Base-by-base conservation (phyloP, 768 basidiomycete species). In the Mycena haematopus region DNA sequence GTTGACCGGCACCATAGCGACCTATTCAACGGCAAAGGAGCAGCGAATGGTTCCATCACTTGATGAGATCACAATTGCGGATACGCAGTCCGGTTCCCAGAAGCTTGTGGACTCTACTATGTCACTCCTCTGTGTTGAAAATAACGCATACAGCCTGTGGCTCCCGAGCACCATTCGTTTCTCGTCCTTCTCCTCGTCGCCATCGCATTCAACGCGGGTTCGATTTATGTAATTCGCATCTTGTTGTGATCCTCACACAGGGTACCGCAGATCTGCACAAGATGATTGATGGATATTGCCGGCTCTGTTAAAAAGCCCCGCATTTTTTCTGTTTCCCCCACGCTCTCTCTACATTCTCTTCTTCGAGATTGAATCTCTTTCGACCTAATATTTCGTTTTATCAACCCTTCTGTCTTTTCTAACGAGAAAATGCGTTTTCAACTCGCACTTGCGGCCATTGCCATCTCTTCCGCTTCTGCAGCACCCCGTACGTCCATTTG, bases 401-500 rank as follows among this genome's bases (percentile, higher is more conserved):
- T 11, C 22, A 8, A 56, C 55, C 22, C 49, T 36, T 21, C 55
- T 19, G 27, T 31, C 29, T 25, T 45, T 54, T 22, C 29, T 52
- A 15, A 22, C 25, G 19, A 36, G 44, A 62, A 56, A 19, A 65
- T 67, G 65, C 65, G 62, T 60, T 67, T 67, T 58, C 65, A 63
- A 60, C 17, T 67, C 21, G 57, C 47, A 25, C 17, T 60, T 25
- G 52, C 25, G 1, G 61, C 62, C 22, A 45, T 57, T 51, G 58
- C 60, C 29, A n/a, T 63, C 52, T 44, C 65, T 7, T 58, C 38
- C 22, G 58, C 44, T 15, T 60, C 58, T 57, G 62, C 65, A 3
- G 0, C 17, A 8, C 65, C 61, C 25, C 36, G 65, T 67, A 10
- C 19, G 33, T 54, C 35, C 49, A 6, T n/a, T 2, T 17, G 5